Evolutionary conservation across 345 rosid genomes (phyloP).

Genomic region (Erucastrum elatum): DNA sequence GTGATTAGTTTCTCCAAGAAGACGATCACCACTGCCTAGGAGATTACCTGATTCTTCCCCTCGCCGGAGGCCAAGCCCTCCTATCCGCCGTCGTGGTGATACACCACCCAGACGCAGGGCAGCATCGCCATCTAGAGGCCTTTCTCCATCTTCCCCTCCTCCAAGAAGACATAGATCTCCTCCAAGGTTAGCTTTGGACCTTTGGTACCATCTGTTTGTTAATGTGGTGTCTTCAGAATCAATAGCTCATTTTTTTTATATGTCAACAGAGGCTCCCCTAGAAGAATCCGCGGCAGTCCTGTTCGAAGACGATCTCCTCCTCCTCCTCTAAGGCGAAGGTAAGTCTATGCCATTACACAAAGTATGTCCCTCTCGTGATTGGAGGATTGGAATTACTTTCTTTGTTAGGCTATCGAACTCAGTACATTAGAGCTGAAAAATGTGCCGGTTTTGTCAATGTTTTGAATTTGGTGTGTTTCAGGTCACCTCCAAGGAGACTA

Average conservation of each 20-base stretch:
- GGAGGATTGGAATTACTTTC: background rate
- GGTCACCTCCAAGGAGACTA: constrained; percentile 80
- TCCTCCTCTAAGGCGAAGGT: constrained; percentile 93
- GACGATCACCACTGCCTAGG: constrained; percentile 88
- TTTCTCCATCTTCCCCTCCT: constrained; percentile 47
- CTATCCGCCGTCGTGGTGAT: constrained; percentile 65
- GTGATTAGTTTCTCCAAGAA: constrained; percentile 67
- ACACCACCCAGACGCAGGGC: constrained; percentile 76
- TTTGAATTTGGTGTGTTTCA: constrained; percentile 33
- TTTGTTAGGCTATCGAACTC: background rate
- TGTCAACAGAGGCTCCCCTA: constrained; percentile 66
- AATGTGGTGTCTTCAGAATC: constrained; percentile 13
- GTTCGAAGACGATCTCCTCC: constrained; percentile 92
- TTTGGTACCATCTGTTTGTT: background rate
- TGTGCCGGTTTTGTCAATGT: background rate
- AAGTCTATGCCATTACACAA: constrained; percentile 8
- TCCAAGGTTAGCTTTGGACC: constrained; percentile 67
- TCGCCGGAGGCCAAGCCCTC: constrained; percentile 68
- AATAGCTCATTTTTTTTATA: constrained; percentile 1
- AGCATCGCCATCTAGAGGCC: constrained; percentile 40
- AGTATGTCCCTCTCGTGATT: background rate
- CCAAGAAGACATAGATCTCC: constrained; percentile 83
- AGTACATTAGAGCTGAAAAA: background rate
- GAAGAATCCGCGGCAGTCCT: constrained; percentile 89
- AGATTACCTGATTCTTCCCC: constrained; percentile 73